Evolutionary conservation across 1,139 yeast species (phyloP).

Genomic region (Martiniozyma asiatica): DNA sequence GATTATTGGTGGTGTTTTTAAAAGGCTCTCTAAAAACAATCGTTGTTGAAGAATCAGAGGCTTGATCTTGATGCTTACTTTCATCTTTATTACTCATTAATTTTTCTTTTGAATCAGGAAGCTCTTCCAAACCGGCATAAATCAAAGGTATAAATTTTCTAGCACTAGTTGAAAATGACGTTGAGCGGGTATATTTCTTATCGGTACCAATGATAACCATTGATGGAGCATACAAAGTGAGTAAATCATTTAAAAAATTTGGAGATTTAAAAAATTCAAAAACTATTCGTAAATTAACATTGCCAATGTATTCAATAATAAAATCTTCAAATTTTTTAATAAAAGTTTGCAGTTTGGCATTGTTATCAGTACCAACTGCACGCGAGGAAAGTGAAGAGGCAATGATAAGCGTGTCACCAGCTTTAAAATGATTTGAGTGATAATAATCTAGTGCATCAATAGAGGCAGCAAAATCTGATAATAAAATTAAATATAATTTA

Average conservation of each 20-base stretch:
- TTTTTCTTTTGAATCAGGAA: conserved; percentile 1
- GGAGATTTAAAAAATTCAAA: conserved; percentile 19
- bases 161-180: conserved; percentile 15
- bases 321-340: conserved; percentile 11
- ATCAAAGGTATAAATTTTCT: conserved; percentile 18
- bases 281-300: conserved; percentile 10
- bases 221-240: conserved; percentile 19
- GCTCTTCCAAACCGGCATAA: conserved; percentile 16
- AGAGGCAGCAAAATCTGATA: conserved; percentile 54
- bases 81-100: no score
- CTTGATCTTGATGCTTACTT: no score
- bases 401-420: conserved; percentile 57
- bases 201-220: conserved; percentile 18
- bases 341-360: conserved; percentile 4
- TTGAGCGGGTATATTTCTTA: conserved; percentile 14
- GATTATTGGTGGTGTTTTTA: conserved; percentile 13
- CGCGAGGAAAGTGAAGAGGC: conserved; percentile 17
- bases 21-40: conserved; percentile 17
- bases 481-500: conserved; percentile 45
- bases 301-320: conserved; percentile 7
- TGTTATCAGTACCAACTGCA: conserved; percentile 8
- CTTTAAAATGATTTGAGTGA: conserved; percentile 34
- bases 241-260: conserved; percentile 17
- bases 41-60: not conserved
- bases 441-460: conserved; percentile 68